Evolutionary conservation across 371 early-diverging fungal species (phyloP), one percentile per base, ranked within the genome.

Genomic region (Circinella umbellata): DNA sequence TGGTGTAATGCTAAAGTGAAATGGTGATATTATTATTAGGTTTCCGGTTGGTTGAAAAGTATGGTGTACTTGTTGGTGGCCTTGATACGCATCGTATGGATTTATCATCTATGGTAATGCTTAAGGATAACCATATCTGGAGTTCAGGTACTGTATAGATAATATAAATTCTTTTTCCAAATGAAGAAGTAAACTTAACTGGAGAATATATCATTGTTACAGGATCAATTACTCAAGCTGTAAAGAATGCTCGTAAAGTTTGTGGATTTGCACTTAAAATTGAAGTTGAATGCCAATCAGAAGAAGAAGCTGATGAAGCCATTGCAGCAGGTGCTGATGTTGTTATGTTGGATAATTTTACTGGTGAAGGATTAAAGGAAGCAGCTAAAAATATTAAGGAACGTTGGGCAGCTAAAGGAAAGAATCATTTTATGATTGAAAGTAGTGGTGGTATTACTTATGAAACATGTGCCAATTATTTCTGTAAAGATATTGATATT

Each of bases 101-200:
- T 80, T 87, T 99, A 54, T 96, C 96, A 4, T 89, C 94, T 38
- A 97, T 98, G 97, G 93, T 99, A 67, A 99, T 99, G 99, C 90
- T 99, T 64, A 99, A 99, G 82, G 99, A 99, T 80, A 98, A 99
- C 80, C 99, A 99, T 71, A 92, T 99, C 65, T 97, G 97, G 97
- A 92, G 94, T 62, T 90, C 93, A 60, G 93, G 92, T 89, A 82
- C 11, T 42, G 42, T 42, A 42, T 42, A 42, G 42, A 11, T 9
- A 42, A 42, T 6, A 42, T 9, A 42, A 42, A 39, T 39, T n/a
- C n/a, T n/a, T n/a, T n/a, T n/a, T n/a, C n/a, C n/a, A n/a, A 27
- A 27, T 27, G 27, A 27, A 27, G 0, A 27, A 27, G 27, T 27
- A 27, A 27, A 27, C 27, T 27, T 27, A 27, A 27, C 27, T 27